phyloP scores from a whole-genome alignment of 73 alveolate genomes.

The Paramecium sonneborni region DNA sequence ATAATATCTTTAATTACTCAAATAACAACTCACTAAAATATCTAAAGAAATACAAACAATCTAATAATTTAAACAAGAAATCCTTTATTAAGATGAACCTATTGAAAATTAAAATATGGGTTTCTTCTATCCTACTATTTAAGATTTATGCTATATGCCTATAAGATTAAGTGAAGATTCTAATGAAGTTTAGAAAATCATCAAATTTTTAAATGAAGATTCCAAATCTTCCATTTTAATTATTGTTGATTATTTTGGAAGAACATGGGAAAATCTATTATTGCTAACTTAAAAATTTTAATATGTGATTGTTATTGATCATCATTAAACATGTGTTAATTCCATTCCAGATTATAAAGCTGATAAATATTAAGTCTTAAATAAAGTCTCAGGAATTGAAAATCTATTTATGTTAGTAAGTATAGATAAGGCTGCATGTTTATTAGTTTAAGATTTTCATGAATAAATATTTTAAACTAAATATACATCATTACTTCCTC shows the following conservation, averaged over 20 bases:
- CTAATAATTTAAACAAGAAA: neutral
- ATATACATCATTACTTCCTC: neutral
- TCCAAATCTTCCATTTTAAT: conserved; percentile 6
- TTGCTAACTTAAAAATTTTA: neutral
- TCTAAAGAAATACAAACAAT: neutral
- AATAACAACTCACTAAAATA: neutral
- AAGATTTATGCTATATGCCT: neutral
- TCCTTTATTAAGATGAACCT: neutral
- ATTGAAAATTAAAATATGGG: conserved; percentile 4
- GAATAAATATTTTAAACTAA: neutral
- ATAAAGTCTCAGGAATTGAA: neutral
- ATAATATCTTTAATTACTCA: neutral
- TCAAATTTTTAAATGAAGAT: conserved; percentile 19
- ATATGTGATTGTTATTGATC: conserved; percentile 24
- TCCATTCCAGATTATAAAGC: neutral
- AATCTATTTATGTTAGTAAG: neutral
- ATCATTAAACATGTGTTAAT: conserved; percentile 48
- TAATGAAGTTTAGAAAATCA: neutral
- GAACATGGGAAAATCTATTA: neutral
- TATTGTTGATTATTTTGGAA: conserved; percentile 32
- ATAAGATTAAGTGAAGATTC: neutral
- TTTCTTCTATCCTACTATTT: neutral
- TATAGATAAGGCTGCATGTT: conserved; percentile 33
- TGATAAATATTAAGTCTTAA: neutral
- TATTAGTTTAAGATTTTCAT: conserved; percentile 27